Evolutionary conservation across 1,139 yeast genomes (phyloP).

Genomic region (Yamadazyma membranifaciens): DNA sequence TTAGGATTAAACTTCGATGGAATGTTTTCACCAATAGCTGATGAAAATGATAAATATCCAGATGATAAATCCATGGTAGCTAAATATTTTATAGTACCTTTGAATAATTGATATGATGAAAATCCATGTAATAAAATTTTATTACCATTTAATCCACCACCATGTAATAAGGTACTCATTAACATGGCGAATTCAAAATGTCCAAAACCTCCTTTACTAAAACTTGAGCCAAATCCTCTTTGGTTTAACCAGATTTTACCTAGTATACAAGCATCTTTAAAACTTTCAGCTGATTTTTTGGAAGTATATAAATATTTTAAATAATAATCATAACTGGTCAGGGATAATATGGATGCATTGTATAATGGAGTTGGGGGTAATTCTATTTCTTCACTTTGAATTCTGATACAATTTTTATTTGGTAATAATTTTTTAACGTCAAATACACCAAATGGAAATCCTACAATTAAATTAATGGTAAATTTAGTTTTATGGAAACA

Average conservation of each 20-base stretch:
- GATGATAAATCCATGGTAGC: slow-evolving; percentile 70
- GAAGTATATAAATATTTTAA: slow-evolving; percentile 73
- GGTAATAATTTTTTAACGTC: slow-evolving; percentile 76
- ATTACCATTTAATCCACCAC: slow-evolving; percentile 79
- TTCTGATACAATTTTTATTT: slow-evolving; percentile 75
- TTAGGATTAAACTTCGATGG: slow-evolving; percentile 51
- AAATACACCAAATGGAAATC: slow-evolving; percentile 69
- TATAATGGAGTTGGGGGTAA: slow-evolving; percentile 81
- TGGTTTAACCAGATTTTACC: slow-evolving; percentile 91
- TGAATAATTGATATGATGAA: slow-evolving; percentile 89
- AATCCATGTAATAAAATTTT: slow-evolving; percentile 80
- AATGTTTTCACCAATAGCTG: slow-evolving; percentile 49
- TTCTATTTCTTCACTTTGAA: slow-evolving; percentile 48
- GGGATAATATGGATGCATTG: slow-evolving; percentile 74
- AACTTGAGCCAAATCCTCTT: slow-evolving; percentile 69
- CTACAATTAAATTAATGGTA: slow-evolving; percentile 67
- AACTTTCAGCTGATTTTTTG: slow-evolving; percentile 76
- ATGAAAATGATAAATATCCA: slow-evolving; percentile 68
- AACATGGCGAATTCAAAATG: slow-evolving; percentile 84
- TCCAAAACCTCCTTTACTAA: slow-evolving; percentile 81
- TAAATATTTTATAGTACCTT: slow-evolving; percentile 77
- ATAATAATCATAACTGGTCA: slow-evolving; percentile 66
- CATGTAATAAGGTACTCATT: slow-evolving; percentile 77
- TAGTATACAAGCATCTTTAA: slow-evolving; percentile 81
- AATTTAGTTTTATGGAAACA: slow-evolving; percentile 69